A percentile compares a stretch with the other conserved stretches of the same genome.
These are phyloP conservation scores for Forsythia viridissima DNA, from an alignment of 257 asterid genomes.

Conservation along the genomic window DNA sequence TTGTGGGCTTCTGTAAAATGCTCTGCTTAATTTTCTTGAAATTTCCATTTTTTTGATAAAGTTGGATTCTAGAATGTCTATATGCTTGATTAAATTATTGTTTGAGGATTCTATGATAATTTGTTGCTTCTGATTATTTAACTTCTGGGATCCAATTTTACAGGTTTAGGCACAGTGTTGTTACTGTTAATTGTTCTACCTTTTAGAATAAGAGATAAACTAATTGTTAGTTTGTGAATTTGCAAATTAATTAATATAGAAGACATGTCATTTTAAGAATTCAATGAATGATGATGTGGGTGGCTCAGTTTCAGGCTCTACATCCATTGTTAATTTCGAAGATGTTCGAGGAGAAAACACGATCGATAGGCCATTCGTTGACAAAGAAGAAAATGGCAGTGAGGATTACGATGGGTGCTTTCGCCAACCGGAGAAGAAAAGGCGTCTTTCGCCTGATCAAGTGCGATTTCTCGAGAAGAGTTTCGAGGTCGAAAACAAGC, in stretches of 20 bases:
- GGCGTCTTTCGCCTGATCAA: conserved; percentile 66
- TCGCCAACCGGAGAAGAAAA: conserved; percentile 63
- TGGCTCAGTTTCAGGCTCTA: conserved; percentile 41
- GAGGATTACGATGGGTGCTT: conserved; percentile 36
- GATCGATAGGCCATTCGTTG: conserved; percentile 26
- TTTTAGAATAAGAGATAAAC: too few species aligned
- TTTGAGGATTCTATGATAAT: neutral
- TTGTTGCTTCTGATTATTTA: neutral
- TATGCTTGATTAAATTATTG: neutral
- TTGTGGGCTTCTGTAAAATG: neutral
- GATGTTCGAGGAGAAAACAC: conserved; percentile 23
- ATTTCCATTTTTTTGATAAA: neutral
- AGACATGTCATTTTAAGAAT: neutral
- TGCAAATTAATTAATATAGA: neutral
- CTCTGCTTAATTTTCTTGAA: neutral
- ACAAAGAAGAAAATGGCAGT: conserved; percentile 33
- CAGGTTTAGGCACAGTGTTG: neutral
- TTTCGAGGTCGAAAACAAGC: conserved; percentile 76
- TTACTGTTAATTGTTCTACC: neutral
- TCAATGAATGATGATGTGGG: neutral
- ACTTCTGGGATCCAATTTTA: too few species aligned
- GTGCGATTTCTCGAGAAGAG: conserved; percentile 75
- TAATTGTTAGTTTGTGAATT: neutral
- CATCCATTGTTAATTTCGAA: conserved; percentile 36
- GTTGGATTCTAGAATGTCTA: neutral